These are phyloP conservation scores for Cymodocea nodosa DNA, from an alignment of 116 monocot species.

Conservation along the genomic window DNA sequence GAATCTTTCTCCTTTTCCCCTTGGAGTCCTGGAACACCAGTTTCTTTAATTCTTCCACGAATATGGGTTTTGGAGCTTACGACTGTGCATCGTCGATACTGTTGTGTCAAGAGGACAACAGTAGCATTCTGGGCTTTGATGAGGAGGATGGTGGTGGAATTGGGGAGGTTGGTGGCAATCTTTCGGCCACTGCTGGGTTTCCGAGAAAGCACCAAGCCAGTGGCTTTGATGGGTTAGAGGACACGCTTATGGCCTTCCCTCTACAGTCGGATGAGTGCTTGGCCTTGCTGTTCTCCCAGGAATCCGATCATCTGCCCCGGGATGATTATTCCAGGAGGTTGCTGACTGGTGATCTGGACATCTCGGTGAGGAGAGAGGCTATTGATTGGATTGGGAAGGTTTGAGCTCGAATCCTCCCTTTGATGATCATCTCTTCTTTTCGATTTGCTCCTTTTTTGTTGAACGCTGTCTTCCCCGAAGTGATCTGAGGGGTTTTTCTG, in stretches of 20 bases:
- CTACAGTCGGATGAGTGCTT: slow-evolving; percentile 47
- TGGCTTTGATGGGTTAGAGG: slow-evolving; percentile 1
- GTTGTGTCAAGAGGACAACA: slow-evolving; percentile 68
- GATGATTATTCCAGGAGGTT: slow-evolving; percentile 38
- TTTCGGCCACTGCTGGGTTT: slow-evolving; percentile 1
- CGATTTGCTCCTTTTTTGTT: slow-evolving; percentile 1
- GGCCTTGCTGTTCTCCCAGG: slow-evolving; percentile 21
- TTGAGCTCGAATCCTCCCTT: background rate
- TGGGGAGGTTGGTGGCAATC: background rate
- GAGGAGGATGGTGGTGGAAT: slow-evolving; percentile 14
- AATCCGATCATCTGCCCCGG: slow-evolving; percentile 36
- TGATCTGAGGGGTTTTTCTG: too few relatives aligned
- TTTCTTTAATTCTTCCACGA: background rate
- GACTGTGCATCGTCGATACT: slow-evolving; percentile 48
- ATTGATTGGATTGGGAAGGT: slow-evolving; percentile 83
- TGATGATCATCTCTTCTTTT: background rate
- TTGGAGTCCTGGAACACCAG: background rate
- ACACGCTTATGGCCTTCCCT: slow-evolving; percentile 9
- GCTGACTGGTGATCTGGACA: slow-evolving; percentile 33
- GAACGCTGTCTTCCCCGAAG: background rate
- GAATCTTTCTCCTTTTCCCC: background rate
- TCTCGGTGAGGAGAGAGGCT: slow-evolving; percentile 42
- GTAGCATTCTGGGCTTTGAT: slow-evolving; percentile 56
- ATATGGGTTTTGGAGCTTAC: slow-evolving; percentile 14
- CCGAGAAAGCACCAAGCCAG: background rate